These are phyloP conservation scores for Zopfochytrium polystomum DNA, from an alignment of 371 early-diverging fungal genomes.

Conservation along the genomic window DNA sequence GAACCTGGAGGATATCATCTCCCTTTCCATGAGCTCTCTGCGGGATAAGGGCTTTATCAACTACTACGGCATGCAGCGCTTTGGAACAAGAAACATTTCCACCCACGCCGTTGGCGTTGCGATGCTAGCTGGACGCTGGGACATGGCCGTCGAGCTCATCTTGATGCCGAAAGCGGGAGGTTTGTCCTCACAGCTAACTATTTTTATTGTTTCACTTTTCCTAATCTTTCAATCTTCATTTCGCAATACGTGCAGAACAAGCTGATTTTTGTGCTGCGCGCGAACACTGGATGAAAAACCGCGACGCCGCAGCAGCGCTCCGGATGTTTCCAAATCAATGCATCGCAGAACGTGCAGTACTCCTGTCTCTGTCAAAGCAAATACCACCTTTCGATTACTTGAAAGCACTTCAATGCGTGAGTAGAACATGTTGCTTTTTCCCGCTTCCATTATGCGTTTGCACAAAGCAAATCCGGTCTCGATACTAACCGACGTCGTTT, in stretches of 20 bases:
- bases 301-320: slow-evolving; percentile 61
- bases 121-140: slow-evolving; percentile 74
- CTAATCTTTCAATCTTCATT: not conserved
- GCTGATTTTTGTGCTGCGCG: slow-evolving; percentile 63
- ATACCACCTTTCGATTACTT: slow-evolving; percentile 46
- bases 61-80: slow-evolving; percentile 98
- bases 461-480: too few relatives aligned
- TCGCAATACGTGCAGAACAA: slow-evolving; percentile 57
- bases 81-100: slow-evolving; percentile 82
- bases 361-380: slow-evolving; percentile 32
- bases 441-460: too few relatives aligned
- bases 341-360: slow-evolving; percentile 70
- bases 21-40: slow-evolving; percentile 60
- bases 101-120: slow-evolving; percentile 87
- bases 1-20: slow-evolving; percentile 45
- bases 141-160: slow-evolving; percentile 72
- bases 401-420: slow-evolving; percentile 64
- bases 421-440: slow-evolving; percentile 9
- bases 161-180: slow-evolving; percentile 69
- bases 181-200: too few relatives aligned
- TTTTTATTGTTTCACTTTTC: not conserved
- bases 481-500: not conserved
- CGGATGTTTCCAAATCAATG: slow-evolving; percentile 66
- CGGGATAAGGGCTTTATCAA: slow-evolving; percentile 85
- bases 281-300: slow-evolving; percentile 61